Conservation (phyloP, 306 rosid genomes). For the Coriaria nepalensis region DNA sequence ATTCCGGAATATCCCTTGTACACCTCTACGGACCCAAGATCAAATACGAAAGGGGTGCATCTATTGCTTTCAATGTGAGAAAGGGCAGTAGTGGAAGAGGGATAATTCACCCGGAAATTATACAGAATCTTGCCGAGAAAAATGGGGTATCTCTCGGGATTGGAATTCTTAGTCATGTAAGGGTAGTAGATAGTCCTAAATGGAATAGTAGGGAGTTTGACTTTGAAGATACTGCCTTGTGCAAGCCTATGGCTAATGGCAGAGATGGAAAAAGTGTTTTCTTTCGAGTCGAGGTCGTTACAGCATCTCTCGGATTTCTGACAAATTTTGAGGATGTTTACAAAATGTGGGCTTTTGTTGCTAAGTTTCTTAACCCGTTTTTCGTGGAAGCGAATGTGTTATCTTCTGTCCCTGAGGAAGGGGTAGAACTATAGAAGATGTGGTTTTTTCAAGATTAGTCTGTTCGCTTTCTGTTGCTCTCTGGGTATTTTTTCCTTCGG, state of each 20-base stretch:
- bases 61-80: constrained; percentile 81
- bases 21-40: constrained; percentile 93
- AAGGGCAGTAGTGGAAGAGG: constrained; percentile 39
- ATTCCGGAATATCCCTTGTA: constrained; percentile 40
- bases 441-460: not conserved
- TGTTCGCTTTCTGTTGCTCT: not conserved
- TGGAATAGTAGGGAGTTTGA: constrained; percentile 31
- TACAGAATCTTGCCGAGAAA: constrained; percentile 79
- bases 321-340: constrained; percentile 93
- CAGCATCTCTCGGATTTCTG: constrained; percentile 80
- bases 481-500: no score
- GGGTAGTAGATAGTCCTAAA: constrained; percentile 44
- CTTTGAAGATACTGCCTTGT: constrained; percentile 54
- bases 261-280: constrained; percentile 49
- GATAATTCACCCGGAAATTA: constrained; percentile 73
- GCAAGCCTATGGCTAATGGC: constrained; percentile 74
- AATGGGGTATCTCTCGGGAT: constrained; percentile 79
- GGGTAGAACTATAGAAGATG: no score
- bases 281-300: constrained; percentile 81
- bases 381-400: constrained; percentile 31
- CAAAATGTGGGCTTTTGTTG: constrained; percentile 89
- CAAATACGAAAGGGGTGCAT: constrained; percentile 92
- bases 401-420: constrained; percentile 25
- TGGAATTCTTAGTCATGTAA: constrained; percentile 80
- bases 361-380: constrained; percentile 72